Base-by-base conservation (phyloP, 352 stramenopile genomes). In the Phytophthora gonapodyides region DNA sequence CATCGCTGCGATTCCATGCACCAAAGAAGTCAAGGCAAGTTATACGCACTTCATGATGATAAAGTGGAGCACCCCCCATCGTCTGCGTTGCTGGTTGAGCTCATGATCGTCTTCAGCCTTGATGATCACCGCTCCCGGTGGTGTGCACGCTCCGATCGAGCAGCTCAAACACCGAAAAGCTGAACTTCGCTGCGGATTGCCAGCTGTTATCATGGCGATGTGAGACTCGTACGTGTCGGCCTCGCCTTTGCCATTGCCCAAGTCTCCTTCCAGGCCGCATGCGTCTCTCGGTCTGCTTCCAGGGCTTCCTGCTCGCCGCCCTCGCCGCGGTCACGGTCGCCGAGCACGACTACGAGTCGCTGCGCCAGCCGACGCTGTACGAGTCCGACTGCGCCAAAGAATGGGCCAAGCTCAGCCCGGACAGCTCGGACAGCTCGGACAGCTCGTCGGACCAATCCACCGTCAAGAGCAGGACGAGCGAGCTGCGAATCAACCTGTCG, bases 401-500 rank as follows among this genome's bases (percentile, higher is more conserved):
- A 45, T 78, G 63, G 67, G 54, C 47, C 37, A 49, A 69, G 45
- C 67, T 79, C 51, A 47, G 34, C 61, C 24, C 34, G 42, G 31
- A 19, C 63, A 47, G 30, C 61, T 34, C 34, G 34, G 31, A 19
- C 63, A 57, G 48, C 64, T 50, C 31, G 16, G 57, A 38, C 1
- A 52, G 53, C 27, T 68, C 53, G 31, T 60, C 44, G 12, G 45
- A 81, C 11, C 75, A 64, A 52, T 62, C 78, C 19, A 64, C 66
- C 36, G 70, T 80, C 16, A 75, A 75, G 53, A 69, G 58, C 57
- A 69, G 71, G 33, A 67, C 75, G 11, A 79, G 78, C 57, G 72
- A 80, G 60, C 58, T 91, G 30, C 59, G 73, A 17, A 69, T 91
- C 17, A 80, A 87, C 57, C 65, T 91, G 53, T 75, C 75, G 10